These are phyloP conservation scores for Pestalotiopsis sp. DNA, from an alignment of 2,329 filamentous ascomycete genomes.

Conservation along the genomic window DNA sequence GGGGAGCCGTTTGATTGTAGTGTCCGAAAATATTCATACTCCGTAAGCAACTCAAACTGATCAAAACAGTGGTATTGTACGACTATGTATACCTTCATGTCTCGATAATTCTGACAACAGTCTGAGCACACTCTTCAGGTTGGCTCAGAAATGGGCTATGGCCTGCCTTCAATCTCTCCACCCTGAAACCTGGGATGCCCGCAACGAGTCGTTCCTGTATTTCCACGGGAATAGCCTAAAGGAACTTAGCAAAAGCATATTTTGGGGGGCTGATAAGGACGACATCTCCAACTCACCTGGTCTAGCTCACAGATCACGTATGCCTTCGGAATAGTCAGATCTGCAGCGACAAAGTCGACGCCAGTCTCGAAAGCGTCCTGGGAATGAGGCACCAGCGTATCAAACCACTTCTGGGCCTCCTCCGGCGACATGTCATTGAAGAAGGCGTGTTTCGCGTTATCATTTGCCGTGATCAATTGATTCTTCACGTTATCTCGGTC, in stretches of 20 bases:
- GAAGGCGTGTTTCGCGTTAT: conserved; percentile 17
- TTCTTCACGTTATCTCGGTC: conserved; percentile 4
- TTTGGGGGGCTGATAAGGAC: background rate
- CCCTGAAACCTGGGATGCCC: conserved; percentile 5
- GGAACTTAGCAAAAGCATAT: background rate
- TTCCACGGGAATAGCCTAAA: background rate
- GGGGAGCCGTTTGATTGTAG: too few species aligned
- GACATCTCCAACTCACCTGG: conserved; percentile 1
- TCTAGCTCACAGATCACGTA: conserved; percentile 21
- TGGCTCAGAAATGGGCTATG: conserved; percentile 10
- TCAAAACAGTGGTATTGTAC: too few species aligned
- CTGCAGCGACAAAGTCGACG: conserved; percentile 17
- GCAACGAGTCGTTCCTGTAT: conserved; percentile 12
- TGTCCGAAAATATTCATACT: too few species aligned
- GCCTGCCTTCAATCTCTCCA: background rate
- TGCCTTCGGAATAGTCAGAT: conserved; percentile 20
- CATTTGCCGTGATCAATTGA: conserved; percentile 14
- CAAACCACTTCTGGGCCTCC: conserved; percentile 17
- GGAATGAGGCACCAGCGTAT: conserved; percentile 17
- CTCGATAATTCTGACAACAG: background rate
- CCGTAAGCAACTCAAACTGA: too few species aligned
- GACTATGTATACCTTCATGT: too few species aligned
- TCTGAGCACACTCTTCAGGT: conserved; percentile 1
- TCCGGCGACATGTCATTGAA: conserved; percentile 20
- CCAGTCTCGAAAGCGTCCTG: conserved; percentile 22